Percentiles rank a stretch among this genome's conserved stretches.
Conservation (phyloP, 2,329 filamentous ascomycete genomes). For the Teratosphaeria viscida region DNA sequence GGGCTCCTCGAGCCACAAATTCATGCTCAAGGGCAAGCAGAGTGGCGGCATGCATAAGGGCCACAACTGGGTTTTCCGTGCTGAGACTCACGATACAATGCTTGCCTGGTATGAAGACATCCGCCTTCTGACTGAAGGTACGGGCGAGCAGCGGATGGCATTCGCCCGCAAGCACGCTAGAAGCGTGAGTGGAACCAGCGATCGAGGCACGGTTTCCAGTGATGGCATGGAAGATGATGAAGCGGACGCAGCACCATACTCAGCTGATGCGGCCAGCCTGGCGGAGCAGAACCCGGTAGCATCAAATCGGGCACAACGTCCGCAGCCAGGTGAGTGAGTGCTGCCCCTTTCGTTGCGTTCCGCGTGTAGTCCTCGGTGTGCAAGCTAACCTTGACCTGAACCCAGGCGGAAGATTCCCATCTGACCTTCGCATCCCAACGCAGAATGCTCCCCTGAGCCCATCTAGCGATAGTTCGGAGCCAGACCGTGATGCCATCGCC, state of each 20-base stretch:
- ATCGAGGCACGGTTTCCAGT: conserved; percentile 49
- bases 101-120: conserved; percentile 95
- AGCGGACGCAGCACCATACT: conserved; percentile 55
- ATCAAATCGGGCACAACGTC: conserved; percentile 49
- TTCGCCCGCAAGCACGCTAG: conserved; percentile 77
- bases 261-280: conserved; percentile 44
- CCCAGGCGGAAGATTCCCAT: conserved; percentile 68
- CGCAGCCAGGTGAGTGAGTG: conserved; percentile 64
- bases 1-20: conserved; percentile 85
- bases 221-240: conserved; percentile 72
- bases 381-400: conserved; percentile 2
- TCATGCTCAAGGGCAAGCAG: conserved; percentile 92
- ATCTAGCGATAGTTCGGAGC: conserved; percentile 66
- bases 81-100: conserved; percentile 79
- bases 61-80: conserved; percentile 58
- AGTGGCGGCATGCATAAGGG: conserved; percentile 88
- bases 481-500: conserved; percentile 50
- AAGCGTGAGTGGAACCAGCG: conserved; percentile 57
- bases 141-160: conserved; percentile 74
- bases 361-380: conserved; percentile 5
- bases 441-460: conserved; percentile 49
- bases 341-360: conserved; percentile 20
- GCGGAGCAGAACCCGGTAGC: conserved; percentile 25
- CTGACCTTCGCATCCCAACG: conserved; percentile 71
- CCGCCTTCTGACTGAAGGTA: conserved; percentile 77